These are phyloP conservation scores for Suhomyces wounanorum DNA, from an alignment of 1,139 yeast genomes.

Conservation along the genomic window DNA sequence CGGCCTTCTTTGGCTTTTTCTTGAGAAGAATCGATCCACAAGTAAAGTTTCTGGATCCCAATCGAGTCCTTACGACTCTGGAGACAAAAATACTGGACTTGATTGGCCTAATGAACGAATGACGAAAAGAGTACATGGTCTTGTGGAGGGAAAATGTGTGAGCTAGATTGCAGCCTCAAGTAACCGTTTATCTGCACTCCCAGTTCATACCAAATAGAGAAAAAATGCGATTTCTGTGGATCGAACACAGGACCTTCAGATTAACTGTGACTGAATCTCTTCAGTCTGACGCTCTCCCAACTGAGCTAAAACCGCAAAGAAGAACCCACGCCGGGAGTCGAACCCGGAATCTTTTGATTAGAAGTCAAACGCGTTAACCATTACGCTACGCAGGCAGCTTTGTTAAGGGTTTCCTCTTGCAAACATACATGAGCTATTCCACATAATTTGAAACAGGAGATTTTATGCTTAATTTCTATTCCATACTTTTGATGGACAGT, in stretches of 20 bases:
- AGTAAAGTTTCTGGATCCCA: slow-evolving; percentile 1
- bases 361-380: slow-evolving; percentile 22
- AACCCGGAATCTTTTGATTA: slow-evolving; percentile 21
- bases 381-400: slow-evolving; percentile 20
- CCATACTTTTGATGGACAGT: too few species aligned
- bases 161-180: slow-evolving; percentile 1
- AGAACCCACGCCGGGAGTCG: slow-evolving; percentile 22
- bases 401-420: background rate
- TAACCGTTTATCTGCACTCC: slow-evolving; percentile 1
- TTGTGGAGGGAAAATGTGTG: background rate
- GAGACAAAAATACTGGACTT: background rate
- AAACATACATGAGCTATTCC: background rate
- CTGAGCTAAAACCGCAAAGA: slow-evolving; percentile 21
- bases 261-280: slow-evolving; percentile 37
- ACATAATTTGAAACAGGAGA: too few species aligned
- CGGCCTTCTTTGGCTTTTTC: slow-evolving; percentile 19
- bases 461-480: too few species aligned
- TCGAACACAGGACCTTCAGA: slow-evolving; percentile 61
- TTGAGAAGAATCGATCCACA: slow-evolving; percentile 13
- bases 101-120: background rate
- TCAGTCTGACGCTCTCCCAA: slow-evolving; percentile 38
- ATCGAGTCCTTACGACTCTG: background rate
- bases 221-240: slow-evolving; percentile 37
- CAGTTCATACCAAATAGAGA: slow-evolving; percentile 1
- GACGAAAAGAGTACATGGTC: background rate